Evolutionary conservation across 306 rosid species (phyloP), one percentile per base, ranked within the genome.

Genomic region (Quercus parvula): DNA sequence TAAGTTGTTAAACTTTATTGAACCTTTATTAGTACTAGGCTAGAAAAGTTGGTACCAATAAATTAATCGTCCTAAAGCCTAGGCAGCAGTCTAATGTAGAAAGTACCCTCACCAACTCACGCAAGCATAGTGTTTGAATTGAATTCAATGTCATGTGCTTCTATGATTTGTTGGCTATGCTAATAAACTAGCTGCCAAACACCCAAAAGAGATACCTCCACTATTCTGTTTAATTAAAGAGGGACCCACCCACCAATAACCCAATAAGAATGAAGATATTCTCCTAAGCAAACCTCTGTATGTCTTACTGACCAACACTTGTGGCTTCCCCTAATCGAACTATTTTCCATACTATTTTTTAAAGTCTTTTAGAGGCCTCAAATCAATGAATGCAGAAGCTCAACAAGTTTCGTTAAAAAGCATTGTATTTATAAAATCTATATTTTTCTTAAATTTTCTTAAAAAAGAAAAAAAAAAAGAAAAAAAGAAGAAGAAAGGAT

Each of bases 181-280:
- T 56, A 74, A 74, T 79, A 68, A 46, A 77, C 70, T 56, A 78
- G 84, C 78, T 74, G 80, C 86, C 86, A 93, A 90, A 85, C 79
- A 85, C 52, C 87, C 89, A 88, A 86, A 74, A 89, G 84, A 88
- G 82, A 78, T 82, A 86, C 82, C 82, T 81, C 90, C 91, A 86
- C 80, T 79, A 77, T 71, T 73, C 58, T 55, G 83, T 78, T 77
- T 72, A 41, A 41, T 41, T 41, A 81, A 82, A 83, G 19, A 12
- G 83, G 88, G 88, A 44, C 93, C 94, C 84, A 86, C 86, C 73
- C 91, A 83, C 91, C 84, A 80, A 62, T 89, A 71, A 85, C 83
- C 85, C 87, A 86, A 87, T 90, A 22, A 81, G 81, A 87, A 81
- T 68, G 72, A 78, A 66, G 73, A 79, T 84, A 86, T 83, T 81